Evolutionary conservation across 768 basidiomycete species (phyloP), one percentile per base, ranked within the genome.

Genomic region (Mycena crocata): DNA sequence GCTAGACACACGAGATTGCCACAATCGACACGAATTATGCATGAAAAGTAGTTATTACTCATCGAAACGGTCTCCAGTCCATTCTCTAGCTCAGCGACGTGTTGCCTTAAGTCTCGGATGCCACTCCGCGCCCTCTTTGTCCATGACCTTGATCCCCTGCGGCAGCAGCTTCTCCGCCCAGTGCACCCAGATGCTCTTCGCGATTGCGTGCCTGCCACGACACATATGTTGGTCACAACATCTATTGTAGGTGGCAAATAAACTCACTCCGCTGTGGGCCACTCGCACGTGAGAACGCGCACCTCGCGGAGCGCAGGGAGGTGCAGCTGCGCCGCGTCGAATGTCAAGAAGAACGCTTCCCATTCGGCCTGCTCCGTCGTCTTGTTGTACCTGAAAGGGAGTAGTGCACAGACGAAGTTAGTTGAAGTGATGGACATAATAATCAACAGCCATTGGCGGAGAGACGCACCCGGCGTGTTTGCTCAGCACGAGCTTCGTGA

Each of bases 261-360:
- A 48, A 60, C 48, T 21, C 40, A 62, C 60, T 52, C 60, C 6
- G 39, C 45, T 24, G 40, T 62, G 3, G 60, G 50, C 60, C 60
- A 62, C 40, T 62, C 28, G 23, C 45, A 56, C 21, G 35, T 10
- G 13, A 7, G 34, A 10, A 48, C 23, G 21, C 35, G 32, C 24
- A 63, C 7, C 35, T 63, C 52, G 28, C 45, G 35, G 28, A 63
- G 45, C 28, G 45, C 62, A 12, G 62, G 62, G 5, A 63, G 32
- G 21, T 54, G 61, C 28, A 63, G 32, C 19, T 54, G 61, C 28
- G 51, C 23, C 13, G 4, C 14, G 14, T 15, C 56, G 9, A 57
- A 12, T 2, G 40, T n/a, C 2, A 1, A 4, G 40, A 57, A 57
- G 31, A 57, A 31, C 10, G 7, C 30, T n/a, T 21, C 56, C 56